These are phyloP conservation scores for Alternaria brassicicola DNA, from an alignment of 2,329 filamentous ascomycete genomes.

Conservation along the genomic window DNA sequence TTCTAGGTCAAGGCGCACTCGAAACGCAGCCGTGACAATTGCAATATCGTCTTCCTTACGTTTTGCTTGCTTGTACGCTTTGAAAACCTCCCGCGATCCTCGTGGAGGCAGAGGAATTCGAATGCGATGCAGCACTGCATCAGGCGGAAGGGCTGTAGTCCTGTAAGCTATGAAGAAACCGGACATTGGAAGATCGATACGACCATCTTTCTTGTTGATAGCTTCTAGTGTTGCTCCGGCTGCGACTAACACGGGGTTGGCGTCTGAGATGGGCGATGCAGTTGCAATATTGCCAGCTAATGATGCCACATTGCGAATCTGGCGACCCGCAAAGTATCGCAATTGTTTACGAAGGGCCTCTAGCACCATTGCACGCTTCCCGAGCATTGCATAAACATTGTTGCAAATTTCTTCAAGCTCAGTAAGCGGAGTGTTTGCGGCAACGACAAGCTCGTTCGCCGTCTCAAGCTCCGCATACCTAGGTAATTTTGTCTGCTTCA, in stretches of 20 bases:
- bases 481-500: conserved; percentile 65
- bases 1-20: conserved; percentile 70
- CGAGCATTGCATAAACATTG: conserved; percentile 64
- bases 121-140: conserved; percentile 82
- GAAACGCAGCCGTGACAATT: conserved; percentile 86
- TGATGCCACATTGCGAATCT: conserved; percentile 94
- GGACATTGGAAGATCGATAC: conserved; percentile 70
- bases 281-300: conserved; percentile 92
- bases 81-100: conserved; percentile 76
- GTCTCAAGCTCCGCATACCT: conserved; percentile 35
- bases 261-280: conserved; percentile 91
- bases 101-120: conserved; percentile 73
- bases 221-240: conserved; percentile 80
- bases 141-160: conserved; percentile 75
- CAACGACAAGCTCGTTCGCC: conserved; percentile 68
- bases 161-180: conserved; percentile 91
- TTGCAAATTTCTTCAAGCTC: conserved; percentile 85
- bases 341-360: conserved; percentile 87
- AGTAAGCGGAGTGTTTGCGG: conserved; percentile 88
- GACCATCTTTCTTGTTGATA: conserved; percentile 69
- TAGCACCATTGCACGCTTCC: conserved; percentile 44
- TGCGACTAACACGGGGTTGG: conserved; percentile 90
- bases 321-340: conserved; percentile 89
- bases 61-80: conserved; percentile 94
- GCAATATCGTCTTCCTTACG: conserved; percentile 97